phyloP scores from a whole-genome alignment of 2,329 filamentous ascomycete species.

The Ilyonectria destructans region DNA sequence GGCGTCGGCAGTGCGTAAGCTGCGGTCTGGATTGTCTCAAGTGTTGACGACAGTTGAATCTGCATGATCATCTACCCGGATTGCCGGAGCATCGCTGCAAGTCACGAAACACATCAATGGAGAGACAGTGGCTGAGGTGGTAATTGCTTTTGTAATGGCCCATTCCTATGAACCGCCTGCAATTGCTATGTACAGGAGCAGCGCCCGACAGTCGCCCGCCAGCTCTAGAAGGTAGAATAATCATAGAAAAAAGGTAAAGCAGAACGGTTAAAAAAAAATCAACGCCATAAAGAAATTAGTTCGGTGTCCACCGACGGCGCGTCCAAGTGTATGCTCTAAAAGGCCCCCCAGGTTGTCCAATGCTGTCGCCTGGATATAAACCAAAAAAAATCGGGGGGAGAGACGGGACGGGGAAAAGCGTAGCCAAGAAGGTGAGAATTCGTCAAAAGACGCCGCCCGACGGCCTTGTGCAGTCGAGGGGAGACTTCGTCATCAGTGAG shows the following conservation, averaged over 20 bases:
- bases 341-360: slow-evolving; percentile 16
- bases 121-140: not conserved
- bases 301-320: slow-evolving; percentile 21
- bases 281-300: slow-evolving; percentile 25
- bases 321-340: slow-evolving; percentile 22
- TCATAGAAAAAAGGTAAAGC: slow-evolving; percentile 30
- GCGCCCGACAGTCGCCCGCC: slow-evolving; percentile 36
- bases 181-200: slow-evolving; percentile 45
- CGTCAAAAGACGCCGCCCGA: slow-evolving; percentile 25
- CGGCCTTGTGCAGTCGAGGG: slow-evolving; percentile 24
- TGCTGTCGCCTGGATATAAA: slow-evolving; percentile 15
- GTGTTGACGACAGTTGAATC: not conserved
- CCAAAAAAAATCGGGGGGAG: slow-evolving; percentile 32
- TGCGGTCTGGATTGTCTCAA: not conserved
- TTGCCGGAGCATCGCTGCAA: not conserved
- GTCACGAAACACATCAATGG: not conserved
- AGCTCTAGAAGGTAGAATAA: slow-evolving; percentile 45
- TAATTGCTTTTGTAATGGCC: slow-evolving; percentile 16
- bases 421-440: slow-evolving; percentile 29
- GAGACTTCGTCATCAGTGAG: slow-evolving; percentile 36
- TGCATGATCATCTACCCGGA: not conserved
- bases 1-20: not conserved
- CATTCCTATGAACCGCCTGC: slow-evolving; percentile 36
- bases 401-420: slow-evolving; percentile 41
- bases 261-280: slow-evolving; percentile 19